Evolutionary conservation across 2,329 filamentous ascomycete species (phyloP), one percentile per base, ranked within the genome.

Genomic region (Orbilia blumenaviensis): DNA sequence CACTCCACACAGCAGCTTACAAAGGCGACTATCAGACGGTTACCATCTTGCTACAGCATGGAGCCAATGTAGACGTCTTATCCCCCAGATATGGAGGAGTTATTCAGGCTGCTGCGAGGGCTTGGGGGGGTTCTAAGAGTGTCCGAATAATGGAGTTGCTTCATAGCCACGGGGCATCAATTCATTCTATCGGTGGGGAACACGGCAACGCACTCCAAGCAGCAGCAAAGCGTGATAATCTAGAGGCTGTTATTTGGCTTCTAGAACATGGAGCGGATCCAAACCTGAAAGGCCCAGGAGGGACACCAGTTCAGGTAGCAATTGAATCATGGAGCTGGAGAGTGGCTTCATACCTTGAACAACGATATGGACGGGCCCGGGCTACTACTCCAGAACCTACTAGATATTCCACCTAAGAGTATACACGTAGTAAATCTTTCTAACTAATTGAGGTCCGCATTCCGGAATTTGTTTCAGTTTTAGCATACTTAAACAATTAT

Each of bases 341-440:
- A 7, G 46, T 75, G 10, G 48, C 64, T 12, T 68, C 71, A 32
- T 75, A 75, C 54, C 41, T 68, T 16, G 71, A 75, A 27, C 71
- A 68, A 32, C 69, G 54, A n/a, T 75, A 67, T 25, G 63, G 69
- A 3, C 52, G 18, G 38, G 25, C 48, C 2, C 52, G 18, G 38
- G 25, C 48, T 21, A 14, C 25, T 18, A 16, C 16, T 12, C 2
- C 3, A 0, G 18, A 52, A 16, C 44, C 14, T n/a, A n/a, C n/a
- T n/a, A n/a, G n/a, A n/a, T n/a, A n/a, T n/a, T n/a, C n/a, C n/a
- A n/a, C n/a, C n/a, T n/a, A n/a, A n/a, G n/a, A n/a, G n/a, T n/a
- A n/a, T n/a, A n/a, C n/a, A n/a, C n/a, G n/a, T n/a, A n/a, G n/a
- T n/a, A n/a, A n/a, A n/a, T n/a, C n/a, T n/a, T n/a, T n/a, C n/a